A percentile compares a stretch with the other conserved stretches of the same genome.
Conservation (phyloP, 805 yeast genomes). For the Yarrowia yakushimensis region DNA sequence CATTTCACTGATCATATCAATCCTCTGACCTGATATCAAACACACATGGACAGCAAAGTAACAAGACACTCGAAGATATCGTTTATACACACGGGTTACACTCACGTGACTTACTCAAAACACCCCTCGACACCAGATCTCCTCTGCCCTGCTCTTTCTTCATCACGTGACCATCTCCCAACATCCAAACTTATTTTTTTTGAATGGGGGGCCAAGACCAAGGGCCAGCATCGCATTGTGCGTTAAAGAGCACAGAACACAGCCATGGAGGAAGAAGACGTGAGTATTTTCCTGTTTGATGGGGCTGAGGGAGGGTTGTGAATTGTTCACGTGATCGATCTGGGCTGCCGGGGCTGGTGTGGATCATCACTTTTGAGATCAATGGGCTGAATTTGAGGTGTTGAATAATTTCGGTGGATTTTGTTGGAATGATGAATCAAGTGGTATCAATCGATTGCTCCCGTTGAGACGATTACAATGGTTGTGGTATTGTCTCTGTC, state of each 20-base stretch:
- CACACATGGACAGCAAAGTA: no score
- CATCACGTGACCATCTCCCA: slow-evolving; percentile 8
- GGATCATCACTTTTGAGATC: no score
- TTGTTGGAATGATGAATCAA: not conserved
- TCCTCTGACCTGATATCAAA: no score
- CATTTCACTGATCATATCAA: no score
- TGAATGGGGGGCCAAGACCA: not conserved
- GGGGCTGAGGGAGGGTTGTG: no score
- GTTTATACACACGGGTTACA: no score
- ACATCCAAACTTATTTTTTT: slow-evolving; percentile 1
- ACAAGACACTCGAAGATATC: no score
- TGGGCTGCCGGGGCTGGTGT: no score
- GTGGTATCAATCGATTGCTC: not conserved
- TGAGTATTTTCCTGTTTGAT: not conserved
- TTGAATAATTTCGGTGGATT: not conserved
- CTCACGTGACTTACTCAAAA: no score
- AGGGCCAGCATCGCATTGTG: not conserved
- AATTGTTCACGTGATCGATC: not conserved
- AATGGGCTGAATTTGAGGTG: not conserved
- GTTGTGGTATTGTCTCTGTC: not conserved
- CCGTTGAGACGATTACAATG: not conserved
- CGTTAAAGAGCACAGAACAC: not conserved
- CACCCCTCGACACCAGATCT: not conserved
- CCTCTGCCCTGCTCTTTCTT: no score
- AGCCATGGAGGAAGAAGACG: slow-evolving; percentile 9